These are phyloP conservation scores for Neltuma alba DNA, from an alignment of 306 rosid species.

Conservation along the genomic window DNA sequence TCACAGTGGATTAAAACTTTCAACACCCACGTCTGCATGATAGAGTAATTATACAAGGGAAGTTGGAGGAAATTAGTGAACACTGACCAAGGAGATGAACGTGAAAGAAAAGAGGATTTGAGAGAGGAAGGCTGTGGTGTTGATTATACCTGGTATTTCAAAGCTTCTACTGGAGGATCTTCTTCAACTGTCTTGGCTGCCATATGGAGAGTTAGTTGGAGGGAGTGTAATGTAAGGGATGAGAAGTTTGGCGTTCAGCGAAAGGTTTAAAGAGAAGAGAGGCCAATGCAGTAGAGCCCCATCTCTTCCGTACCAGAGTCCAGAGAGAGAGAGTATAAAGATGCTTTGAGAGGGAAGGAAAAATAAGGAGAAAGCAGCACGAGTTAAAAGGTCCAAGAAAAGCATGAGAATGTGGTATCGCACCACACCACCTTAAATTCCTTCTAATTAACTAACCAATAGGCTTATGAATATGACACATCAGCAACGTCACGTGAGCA, in stretches of 20 bases:
- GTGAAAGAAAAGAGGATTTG: not conserved
- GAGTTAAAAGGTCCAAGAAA: constrained; percentile 22
- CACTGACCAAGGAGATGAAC: not conserved
- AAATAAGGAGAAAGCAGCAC: constrained; percentile 31
- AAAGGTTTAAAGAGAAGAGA: constrained; percentile 17
- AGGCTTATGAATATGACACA: constrained; percentile 31
- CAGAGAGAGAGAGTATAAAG: not conserved
- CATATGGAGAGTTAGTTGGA: constrained; percentile 37
- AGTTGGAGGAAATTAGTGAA: not conserved
- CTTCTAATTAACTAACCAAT: constrained; percentile 28
- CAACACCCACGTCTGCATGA: constrained; percentile 58
- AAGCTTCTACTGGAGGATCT: constrained; percentile 38
- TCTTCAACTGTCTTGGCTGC: constrained; percentile 51
- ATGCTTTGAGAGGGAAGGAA: constrained; percentile 20
- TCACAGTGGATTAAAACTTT: constrained; percentile 70
- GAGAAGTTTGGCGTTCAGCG: not conserved
- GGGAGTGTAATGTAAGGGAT: constrained; percentile 15
- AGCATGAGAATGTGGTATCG: constrained; percentile 37
- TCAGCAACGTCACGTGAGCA: constrained; percentile 42
- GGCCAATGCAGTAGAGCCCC: not conserved
- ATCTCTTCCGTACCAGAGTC: not conserved
- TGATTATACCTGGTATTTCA: constrained; percentile 52
- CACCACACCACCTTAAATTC: constrained; percentile 48
- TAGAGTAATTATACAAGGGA: not conserved
- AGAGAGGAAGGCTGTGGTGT: not conserved